Evolutionary conservation across 495 filamentous ascomycete genomes (phyloP).

Genomic region (Parachaetomium inaequale): DNA sequence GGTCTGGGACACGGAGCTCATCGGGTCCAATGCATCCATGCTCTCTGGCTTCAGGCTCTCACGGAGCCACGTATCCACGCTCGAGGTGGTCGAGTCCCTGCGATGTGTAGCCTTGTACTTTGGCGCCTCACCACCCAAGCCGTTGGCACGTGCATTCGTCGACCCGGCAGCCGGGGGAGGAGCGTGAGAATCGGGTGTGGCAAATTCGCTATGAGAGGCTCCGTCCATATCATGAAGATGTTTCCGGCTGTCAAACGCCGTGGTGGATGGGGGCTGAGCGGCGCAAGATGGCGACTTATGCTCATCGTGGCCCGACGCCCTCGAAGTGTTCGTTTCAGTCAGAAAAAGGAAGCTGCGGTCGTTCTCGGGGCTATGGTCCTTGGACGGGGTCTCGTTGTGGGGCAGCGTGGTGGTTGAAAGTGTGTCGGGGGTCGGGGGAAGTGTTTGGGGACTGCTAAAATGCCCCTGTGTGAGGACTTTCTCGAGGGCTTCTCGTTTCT

Average conservation of each 20-base stretch:
- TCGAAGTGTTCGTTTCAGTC: slow-evolving; percentile 27
- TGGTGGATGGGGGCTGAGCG: slow-evolving; percentile 26
- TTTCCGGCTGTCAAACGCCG: slow-evolving; percentile 29
- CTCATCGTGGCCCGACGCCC: slow-evolving; percentile 15
- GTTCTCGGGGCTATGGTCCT: slow-evolving; percentile 20
- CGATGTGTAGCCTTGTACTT: background rate
- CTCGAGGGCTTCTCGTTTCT: slow-evolving; percentile 42
- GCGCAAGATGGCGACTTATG: background rate
- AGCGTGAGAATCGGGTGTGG: slow-evolving; percentile 24
- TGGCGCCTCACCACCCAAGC: slow-evolving; percentile 36
- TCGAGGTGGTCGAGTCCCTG: slow-evolving; percentile 29
- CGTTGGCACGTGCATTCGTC: background rate
- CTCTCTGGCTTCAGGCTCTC: slow-evolving; percentile 40
- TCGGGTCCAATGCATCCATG: slow-evolving; percentile 18
- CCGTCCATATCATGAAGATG: slow-evolving; percentile 6
- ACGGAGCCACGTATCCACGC: slow-evolving; percentile 43
- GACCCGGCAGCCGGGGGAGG: background rate
- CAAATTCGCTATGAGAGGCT: slow-evolving; percentile 3
- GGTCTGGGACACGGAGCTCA: slow-evolving; percentile 28
- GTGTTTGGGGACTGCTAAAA: slow-evolving; percentile 28
- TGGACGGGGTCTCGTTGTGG: slow-evolving; percentile 35
- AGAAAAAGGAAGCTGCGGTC: slow-evolving; percentile 24
- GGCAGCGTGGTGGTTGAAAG: slow-evolving; percentile 50
- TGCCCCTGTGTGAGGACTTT: slow-evolving; percentile 39
- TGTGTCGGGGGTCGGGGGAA: slow-evolving; percentile 55